These are phyloP conservation scores for Candida pseudofarinosa DNA, from an alignment of 805 yeast genomes.

Conservation along the genomic window DNA sequence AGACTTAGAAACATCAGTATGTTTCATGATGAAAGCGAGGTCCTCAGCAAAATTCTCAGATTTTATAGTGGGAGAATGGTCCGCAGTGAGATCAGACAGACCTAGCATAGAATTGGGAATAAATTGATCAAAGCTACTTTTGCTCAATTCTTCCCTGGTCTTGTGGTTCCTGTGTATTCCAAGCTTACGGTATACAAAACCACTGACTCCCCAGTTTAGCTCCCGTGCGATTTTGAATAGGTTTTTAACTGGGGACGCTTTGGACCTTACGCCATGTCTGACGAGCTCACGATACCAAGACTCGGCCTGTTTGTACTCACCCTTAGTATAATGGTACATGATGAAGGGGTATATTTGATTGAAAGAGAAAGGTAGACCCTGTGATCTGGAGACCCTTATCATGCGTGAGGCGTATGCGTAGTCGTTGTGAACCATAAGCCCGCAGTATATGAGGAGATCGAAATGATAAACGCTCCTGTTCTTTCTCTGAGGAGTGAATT, in stretches of 20 bases:
- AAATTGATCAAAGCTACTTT: neutral
- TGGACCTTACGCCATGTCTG: slow-evolving; percentile 27
- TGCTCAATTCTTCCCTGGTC: slow-evolving; percentile 7
- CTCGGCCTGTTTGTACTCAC: slow-evolving; percentile 28
- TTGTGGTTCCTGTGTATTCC: slow-evolving; percentile 19
- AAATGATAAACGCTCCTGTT: slow-evolving; percentile 19
- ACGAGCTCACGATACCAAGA: slow-evolving; percentile 35
- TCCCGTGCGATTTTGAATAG: slow-evolving; percentile 31
- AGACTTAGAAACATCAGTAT: neutral
- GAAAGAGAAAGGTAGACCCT: slow-evolving; percentile 32
- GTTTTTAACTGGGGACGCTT: slow-evolving; percentile 22
- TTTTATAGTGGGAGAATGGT: neutral
- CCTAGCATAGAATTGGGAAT: neutral
- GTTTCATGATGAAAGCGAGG: neutral
- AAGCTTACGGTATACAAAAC: slow-evolving; percentile 26
- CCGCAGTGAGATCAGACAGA: neutral
- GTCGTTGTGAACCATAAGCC: slow-evolving; percentile 30
- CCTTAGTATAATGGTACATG: slow-evolving; percentile 27
- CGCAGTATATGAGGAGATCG: slow-evolving; percentile 28
- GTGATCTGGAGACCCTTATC: slow-evolving; percentile 20
- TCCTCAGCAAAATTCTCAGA: neutral
- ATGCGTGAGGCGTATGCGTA: slow-evolving; percentile 28
- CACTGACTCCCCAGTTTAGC: slow-evolving; percentile 32
- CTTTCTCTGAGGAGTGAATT: slow-evolving; percentile 9
- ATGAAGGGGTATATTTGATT: slow-evolving; percentile 38